These are phyloP conservation scores for Amphibolis antarctica DNA, from an alignment of 106 monocot genomes.

Conservation along the genomic window DNA sequence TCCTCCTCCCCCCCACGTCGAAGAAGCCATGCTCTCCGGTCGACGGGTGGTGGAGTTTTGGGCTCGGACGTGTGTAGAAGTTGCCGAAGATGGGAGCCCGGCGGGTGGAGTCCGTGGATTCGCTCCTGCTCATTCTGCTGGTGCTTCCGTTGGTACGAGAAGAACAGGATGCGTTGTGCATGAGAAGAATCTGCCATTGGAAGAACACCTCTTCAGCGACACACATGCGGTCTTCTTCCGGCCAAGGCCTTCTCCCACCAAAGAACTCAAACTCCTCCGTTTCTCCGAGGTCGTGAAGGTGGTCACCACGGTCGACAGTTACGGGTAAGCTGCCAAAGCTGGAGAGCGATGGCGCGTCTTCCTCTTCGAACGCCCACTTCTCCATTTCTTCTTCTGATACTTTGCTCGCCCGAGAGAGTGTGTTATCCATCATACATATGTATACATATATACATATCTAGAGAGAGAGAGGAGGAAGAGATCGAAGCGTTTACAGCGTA, in stretches of 20 bases:
- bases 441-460: too few species aligned
- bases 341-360: not conserved
- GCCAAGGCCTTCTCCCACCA: not conserved
- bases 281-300: not conserved
- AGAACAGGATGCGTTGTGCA: not conserved
- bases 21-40: not conserved
- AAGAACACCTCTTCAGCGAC: not conserved
- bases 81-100: not conserved
- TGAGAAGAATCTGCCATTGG: not conserved
- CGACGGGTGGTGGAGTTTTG: not conserved
- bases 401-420: too few species aligned
- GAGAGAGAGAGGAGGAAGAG: too few species aligned
- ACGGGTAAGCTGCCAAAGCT: not conserved
- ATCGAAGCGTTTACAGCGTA: too few species aligned
- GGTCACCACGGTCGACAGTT: not conserved
- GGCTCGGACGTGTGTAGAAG: constrained; percentile 4
- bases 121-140: constrained; percentile 1
- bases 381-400: too few species aligned
- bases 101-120: not conserved
- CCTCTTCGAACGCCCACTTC: not conserved
- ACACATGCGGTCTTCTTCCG: constrained; percentile 2
- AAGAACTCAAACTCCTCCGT: constrained; percentile 1
- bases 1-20: too few species aligned
- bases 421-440: too few species aligned
- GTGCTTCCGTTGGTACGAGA: not conserved